These are phyloP conservation scores for Rossbeevera mucosa DNA, from an alignment of 768 basidiomycete species.

Conservation along the genomic window DNA sequence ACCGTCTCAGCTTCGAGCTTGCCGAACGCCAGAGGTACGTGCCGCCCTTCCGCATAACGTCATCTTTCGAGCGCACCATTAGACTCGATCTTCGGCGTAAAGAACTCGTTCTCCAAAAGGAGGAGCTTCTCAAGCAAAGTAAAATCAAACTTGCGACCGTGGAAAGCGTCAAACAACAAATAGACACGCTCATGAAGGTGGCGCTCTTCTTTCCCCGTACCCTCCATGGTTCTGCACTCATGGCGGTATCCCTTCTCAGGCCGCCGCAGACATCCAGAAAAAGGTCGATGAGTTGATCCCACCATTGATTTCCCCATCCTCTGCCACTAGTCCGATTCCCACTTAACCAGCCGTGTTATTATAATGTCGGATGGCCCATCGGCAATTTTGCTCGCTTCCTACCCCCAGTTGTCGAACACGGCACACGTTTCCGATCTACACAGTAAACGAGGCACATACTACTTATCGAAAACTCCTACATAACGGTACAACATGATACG, in stretches of 20 bases:
- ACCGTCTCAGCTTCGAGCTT: constrained; percentile 81
- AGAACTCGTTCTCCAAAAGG: constrained; percentile 65
- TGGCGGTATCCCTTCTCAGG: constrained; percentile 36
- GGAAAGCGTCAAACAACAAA: constrained; percentile 74
- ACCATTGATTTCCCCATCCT: constrained; percentile 32
- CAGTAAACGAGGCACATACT: constrained; percentile 12
- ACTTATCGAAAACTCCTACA: constrained; percentile 23
- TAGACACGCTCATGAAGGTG: constrained; percentile 75
- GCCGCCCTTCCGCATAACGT: not conserved
- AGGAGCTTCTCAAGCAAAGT: constrained; percentile 76
- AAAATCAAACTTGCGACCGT: constrained; percentile 65
- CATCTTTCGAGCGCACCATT: constrained; percentile 1
- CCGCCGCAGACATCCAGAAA: constrained; percentile 68
- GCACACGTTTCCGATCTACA: not conserved
- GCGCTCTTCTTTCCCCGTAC: constrained; percentile 1
- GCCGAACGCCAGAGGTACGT: constrained; percentile 80
- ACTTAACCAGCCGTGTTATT: constrained; percentile 7
- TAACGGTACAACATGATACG: constrained; percentile 29
- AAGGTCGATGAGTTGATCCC: constrained; percentile 67
- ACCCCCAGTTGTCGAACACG: constrained; percentile 7
- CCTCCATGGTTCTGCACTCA: constrained; percentile 8
- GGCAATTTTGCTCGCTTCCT: constrained; percentile 3
- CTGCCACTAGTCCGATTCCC: constrained; percentile 26
- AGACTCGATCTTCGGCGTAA: constrained; percentile 71
- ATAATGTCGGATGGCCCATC: not conserved